Conservation (phyloP, 2,329 filamentous ascomycete genomes). For the Fusarium pseudoanthophilum region DNA sequence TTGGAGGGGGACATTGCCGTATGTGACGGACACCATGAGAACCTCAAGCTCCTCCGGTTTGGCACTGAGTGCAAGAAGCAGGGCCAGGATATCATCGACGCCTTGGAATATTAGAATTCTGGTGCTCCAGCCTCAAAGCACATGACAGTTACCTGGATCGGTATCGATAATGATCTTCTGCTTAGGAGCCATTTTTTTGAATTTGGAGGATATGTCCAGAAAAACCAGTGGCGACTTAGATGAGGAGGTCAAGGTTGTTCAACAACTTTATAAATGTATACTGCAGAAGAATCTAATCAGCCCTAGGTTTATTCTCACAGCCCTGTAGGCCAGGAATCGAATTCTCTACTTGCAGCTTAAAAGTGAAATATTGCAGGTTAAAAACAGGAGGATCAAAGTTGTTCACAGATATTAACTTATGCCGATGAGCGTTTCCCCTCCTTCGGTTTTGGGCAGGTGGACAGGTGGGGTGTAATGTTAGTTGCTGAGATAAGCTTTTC, state of each 20-base stretch:
- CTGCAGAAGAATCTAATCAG: not conserved
- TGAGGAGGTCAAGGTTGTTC: not conserved
- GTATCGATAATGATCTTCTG: slow-evolving; percentile 94
- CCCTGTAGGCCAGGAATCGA: not conserved
- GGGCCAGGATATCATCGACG: slow-evolving; percentile 89
- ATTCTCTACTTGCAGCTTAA: slow-evolving; percentile 3
- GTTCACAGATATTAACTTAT: slow-evolving; percentile 1
- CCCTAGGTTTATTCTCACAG: not conserved
- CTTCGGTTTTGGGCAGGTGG: slow-evolving; percentile 42
- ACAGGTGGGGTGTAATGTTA: slow-evolving; percentile 38
- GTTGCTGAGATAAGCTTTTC: slow-evolving; percentile 42
- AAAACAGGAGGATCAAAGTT: not conserved
- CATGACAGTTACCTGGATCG: slow-evolving; percentile 73
- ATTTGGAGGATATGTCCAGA: not conserved
- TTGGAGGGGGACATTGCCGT: slow-evolving; percentile 90
- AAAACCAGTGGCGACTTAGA: not conserved
- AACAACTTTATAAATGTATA: not conserved
- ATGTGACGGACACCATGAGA: slow-evolving; percentile 86
- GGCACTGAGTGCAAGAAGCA: slow-evolving; percentile 86
- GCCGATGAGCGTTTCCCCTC: slow-evolving; percentile 36
- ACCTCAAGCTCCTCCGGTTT: slow-evolving; percentile 87
- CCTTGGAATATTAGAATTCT: slow-evolving; percentile 55
- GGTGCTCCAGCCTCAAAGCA: too few species aligned
- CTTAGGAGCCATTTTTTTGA: slow-evolving; percentile 66
- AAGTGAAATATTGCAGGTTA: slow-evolving; percentile 8